Conservation (phyloP, 2,329 filamentous ascomycete species). For the Penicillium sp. region DNA sequence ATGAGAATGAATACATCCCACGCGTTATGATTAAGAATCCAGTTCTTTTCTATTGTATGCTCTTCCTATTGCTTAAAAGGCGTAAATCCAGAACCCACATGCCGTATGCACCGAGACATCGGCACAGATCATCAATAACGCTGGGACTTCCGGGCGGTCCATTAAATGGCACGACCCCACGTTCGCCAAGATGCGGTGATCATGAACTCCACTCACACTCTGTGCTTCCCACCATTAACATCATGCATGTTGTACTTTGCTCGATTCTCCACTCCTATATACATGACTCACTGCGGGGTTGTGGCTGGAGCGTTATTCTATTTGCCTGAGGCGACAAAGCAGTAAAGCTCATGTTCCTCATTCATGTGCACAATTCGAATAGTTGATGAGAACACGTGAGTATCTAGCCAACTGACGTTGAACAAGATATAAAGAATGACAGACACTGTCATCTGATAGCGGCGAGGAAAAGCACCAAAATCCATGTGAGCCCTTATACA, state of each 20-base stretch:
- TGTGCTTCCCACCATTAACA: conserved; percentile 1
- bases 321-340: background rate
- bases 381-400: background rate
- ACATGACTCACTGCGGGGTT: conserved; percentile 6
- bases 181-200: background rate
- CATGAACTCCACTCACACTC: background rate
- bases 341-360: background rate
- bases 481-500: background rate
- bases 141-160: background rate
- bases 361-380: background rate
- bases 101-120: background rate
- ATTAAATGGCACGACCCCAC: background rate
- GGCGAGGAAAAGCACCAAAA: background rate
- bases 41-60: background rate
- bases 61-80: background rate
- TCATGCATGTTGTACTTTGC: background rate
- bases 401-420: background rate
- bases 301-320: background rate
- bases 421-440: background rate
- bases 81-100: background rate
- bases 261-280: background rate
- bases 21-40: background rate
- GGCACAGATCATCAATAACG: background rate
- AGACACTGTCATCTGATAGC: background rate
- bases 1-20: background rate